Evolutionary conservation across 805 yeast species (phyloP).

Genomic region (Sugiyamaella boreocaroliniensis): DNA sequence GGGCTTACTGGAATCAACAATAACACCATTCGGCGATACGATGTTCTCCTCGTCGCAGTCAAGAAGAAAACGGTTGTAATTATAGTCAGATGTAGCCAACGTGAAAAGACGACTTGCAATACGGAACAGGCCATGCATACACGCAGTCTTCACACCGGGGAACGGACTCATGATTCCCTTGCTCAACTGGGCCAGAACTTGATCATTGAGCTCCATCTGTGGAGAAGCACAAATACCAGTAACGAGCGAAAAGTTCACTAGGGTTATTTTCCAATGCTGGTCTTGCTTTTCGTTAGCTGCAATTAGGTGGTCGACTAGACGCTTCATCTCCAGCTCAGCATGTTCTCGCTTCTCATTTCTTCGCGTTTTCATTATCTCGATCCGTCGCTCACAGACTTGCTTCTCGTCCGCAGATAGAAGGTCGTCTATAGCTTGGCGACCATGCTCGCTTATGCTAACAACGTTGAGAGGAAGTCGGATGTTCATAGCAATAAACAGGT

Average conservation of each 20-base stretch:
- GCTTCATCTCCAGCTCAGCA: conserved; percentile 15
- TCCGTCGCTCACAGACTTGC: neutral
- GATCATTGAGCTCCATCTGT: conserved; percentile 15
- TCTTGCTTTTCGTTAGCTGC: conserved; percentile 3
- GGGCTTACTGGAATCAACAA: conserved; percentile 39
- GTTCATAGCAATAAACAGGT: conserved; percentile 36
- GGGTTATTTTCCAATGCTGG: conserved; percentile 21
- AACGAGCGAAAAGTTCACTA: conserved; percentile 16
- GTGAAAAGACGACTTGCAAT: conserved; percentile 41
- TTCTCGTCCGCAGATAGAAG: conserved; percentile 12
- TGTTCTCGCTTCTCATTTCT: conserved; percentile 15
- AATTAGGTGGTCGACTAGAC: conserved; percentile 9
- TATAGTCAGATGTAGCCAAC: conserved; percentile 43
- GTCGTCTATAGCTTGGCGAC: conserved; percentile 16
- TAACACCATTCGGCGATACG: conserved; percentile 33
- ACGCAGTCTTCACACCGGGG: conserved; percentile 56
- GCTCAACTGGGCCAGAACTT: conserved; percentile 14
- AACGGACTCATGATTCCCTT: conserved; percentile 38
- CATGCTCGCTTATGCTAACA: conserved; percentile 7
- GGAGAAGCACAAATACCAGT: conserved; percentile 21
- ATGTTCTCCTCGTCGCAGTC: conserved; percentile 34
- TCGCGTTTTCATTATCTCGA: conserved; percentile 11
- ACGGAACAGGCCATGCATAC: conserved; percentile 54
- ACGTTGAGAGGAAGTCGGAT: conserved; percentile 42
- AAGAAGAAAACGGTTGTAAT: conserved; percentile 32